phyloP scores from a whole-genome alignment of 2,329 filamentous ascomycete genomes.

The Colletotrichum tofieldiae region DNA sequence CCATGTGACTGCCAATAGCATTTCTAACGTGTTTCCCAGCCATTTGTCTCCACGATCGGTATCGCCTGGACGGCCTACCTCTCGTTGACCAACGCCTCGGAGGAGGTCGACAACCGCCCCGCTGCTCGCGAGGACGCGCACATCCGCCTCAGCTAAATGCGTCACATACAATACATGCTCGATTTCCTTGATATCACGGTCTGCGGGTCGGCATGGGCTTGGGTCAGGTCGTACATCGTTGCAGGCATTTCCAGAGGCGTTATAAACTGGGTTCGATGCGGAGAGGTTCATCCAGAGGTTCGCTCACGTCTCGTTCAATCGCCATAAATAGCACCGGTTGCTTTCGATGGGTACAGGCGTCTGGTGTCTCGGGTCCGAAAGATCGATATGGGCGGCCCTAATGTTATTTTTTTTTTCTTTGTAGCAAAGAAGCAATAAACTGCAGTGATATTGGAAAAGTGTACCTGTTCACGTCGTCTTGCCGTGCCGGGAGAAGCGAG shows the following conservation, averaged over 20 bases:
- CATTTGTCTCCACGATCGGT: conserved; percentile 95
- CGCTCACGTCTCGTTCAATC: not conserved
- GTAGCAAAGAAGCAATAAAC: conserved; percentile 20
- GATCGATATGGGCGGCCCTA: not conserved
- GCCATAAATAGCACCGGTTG: conserved; percentile 18
- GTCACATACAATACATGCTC: not conserved
- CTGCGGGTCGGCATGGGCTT: conserved; percentile 17
- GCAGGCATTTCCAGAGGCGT: conserved; percentile 25
- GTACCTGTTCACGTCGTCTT: not conserved
- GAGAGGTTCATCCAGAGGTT: not conserved
- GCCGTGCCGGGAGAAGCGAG: not conserved
- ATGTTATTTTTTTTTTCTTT: not conserved
- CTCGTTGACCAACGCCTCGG: conserved; percentile 89
- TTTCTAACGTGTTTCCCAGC: conserved; percentile 66
- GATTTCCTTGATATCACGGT: not conserved
- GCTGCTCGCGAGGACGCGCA: conserved; percentile 49
- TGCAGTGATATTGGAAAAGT: not conserved
- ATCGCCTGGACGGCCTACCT: conserved; percentile 99
- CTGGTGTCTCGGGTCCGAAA: conserved; percentile 6
- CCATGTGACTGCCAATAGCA: not conserved
- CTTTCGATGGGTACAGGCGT: conserved; percentile 30
- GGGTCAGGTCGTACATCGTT: conserved; percentile 9
- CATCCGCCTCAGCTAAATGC: conserved; percentile 53
- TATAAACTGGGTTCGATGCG: not conserved
- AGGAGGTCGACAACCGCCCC: conserved; percentile 68